Percentiles rank a stretch among this genome's conserved stretches.
phyloP scores from a whole-genome alignment of 1,139 yeast genomes.

The Blastobotrys persicus region DNA sequence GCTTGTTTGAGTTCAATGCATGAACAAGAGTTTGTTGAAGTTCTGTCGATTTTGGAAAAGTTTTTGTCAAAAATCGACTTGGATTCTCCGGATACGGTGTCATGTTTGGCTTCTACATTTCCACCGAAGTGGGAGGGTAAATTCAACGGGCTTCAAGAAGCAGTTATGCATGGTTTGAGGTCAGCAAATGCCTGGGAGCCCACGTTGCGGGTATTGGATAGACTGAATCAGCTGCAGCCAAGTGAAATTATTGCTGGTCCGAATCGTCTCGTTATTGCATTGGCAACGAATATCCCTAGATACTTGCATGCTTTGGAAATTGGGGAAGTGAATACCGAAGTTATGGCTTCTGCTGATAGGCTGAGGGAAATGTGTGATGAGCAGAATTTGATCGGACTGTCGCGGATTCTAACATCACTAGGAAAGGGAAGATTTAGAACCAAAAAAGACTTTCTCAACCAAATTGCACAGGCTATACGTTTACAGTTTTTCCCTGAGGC shows the following conservation, averaged over 20 bases:
- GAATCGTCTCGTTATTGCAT: slow-evolving; percentile 64
- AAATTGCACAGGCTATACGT: slow-evolving; percentile 67
- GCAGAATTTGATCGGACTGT: slow-evolving; percentile 56
- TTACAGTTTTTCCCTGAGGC: slow-evolving; percentile 69
- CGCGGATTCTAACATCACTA: slow-evolving; percentile 73
- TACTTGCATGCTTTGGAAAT: slow-evolving; percentile 74
- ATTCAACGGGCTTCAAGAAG: slow-evolving; percentile 82
- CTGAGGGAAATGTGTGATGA: slow-evolving; percentile 61
- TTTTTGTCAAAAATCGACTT: slow-evolving; percentile 84
- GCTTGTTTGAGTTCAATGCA: slow-evolving; percentile 89
- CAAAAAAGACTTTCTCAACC: slow-evolving; percentile 82
- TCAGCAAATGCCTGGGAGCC: slow-evolving; percentile 80
- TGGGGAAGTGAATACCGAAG: slow-evolving; percentile 44
- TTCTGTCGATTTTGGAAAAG: slow-evolving; percentile 73
- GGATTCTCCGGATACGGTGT: slow-evolving; percentile 81
- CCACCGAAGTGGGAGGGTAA: slow-evolving; percentile 97
- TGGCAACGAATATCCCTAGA: slow-evolving; percentile 79
- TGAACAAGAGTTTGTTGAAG: slow-evolving; percentile 90
- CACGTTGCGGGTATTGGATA: slow-evolving; percentile 69
- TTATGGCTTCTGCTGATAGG: slow-evolving; percentile 27
- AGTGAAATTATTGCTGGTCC: slow-evolving; percentile 72
- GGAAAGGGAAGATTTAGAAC: slow-evolving; percentile 79
- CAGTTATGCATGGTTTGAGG: slow-evolving; percentile 76
- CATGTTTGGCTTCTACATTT: slow-evolving; percentile 77
- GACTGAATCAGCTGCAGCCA: slow-evolving; percentile 62